Conservation (phyloP, 208 protist genomes). For the Trypanosoma lewisi region DNA sequence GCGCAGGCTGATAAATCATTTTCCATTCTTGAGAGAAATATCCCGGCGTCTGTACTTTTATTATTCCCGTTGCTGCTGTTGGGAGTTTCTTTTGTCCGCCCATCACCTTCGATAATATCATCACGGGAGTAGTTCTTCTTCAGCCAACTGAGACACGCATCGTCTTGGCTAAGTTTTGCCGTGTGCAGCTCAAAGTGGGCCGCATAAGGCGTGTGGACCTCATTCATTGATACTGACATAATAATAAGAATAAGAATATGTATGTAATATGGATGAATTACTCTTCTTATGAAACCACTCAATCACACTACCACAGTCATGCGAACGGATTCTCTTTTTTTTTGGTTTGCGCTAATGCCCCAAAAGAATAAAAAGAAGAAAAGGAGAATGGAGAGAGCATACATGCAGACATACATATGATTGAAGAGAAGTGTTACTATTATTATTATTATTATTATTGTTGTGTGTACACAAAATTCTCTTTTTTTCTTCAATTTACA, state of each 20-base stretch:
- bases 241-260: too few relatives aligned
- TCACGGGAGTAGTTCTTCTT: slow-evolving; percentile 4
- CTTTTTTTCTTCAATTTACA: background rate
- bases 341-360: background rate
- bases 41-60: slow-evolving; percentile 2
- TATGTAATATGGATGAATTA: too few relatives aligned
- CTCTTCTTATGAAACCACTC: too few relatives aligned
- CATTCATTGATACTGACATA: background rate
- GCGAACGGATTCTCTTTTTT: background rate
- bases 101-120: too few relatives aligned
- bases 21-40: slow-evolving; percentile 18
- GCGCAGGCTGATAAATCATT: slow-evolving; percentile 56
- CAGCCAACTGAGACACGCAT: slow-evolving; percentile 60
- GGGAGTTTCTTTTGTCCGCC: too few relatives aligned
- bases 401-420: background rate
- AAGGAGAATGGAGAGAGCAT: background rate
- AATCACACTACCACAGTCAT: too few relatives aligned
- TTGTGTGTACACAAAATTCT: too few relatives aligned
- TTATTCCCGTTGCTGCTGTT: too few relatives aligned
- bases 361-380: background rate
- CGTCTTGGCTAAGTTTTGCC: slow-evolving; percentile 14
- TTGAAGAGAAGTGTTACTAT: too few relatives aligned
- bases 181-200: slow-evolving; percentile 28
- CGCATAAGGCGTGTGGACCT: background rate
- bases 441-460: too few relatives aligned